Percentiles rank a stretch among this genome's conserved stretches.
Evolutionary conservation across 371 early-diverging fungal genomes (phyloP).

Genomic region (Apophysomyces ossiformis): DNA sequence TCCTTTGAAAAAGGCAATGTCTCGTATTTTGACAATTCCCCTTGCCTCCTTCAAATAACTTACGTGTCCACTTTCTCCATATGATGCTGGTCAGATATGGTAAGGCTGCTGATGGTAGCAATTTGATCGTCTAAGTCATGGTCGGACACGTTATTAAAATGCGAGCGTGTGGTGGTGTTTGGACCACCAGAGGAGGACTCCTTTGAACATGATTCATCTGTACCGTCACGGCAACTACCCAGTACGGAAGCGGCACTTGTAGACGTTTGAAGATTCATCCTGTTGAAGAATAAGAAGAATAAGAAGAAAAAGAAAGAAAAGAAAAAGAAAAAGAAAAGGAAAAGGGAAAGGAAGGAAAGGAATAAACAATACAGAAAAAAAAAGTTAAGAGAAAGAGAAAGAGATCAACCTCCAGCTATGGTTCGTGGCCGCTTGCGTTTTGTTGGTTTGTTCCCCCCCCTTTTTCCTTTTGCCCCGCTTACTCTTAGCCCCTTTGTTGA

Average conservation of each 20-base stretch:
- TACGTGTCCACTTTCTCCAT: conserved; percentile 28
- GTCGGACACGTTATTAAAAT: conserved; percentile 17
- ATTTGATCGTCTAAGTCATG: conserved; percentile 34
- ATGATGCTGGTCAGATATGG: conserved; percentile 29
- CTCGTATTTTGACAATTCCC: conserved; percentile 14
- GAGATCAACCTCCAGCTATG: conserved; percentile 10
- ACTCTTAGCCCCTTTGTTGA: conserved; percentile 12
- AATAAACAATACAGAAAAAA: conserved; percentile 12
- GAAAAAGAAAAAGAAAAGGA: conserved; percentile 3
- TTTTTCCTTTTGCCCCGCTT: not conserved
- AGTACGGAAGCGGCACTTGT: conserved; percentile 12
- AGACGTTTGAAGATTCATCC: conserved; percentile 11
- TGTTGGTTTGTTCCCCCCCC: not conserved
- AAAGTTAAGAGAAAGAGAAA: conserved; percentile 18
- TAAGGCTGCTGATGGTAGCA: conserved; percentile 31
- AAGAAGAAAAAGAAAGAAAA: conserved; percentile 8
- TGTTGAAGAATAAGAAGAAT: not conserved
- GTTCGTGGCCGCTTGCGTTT: conserved; percentile 8
- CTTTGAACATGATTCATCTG: conserved; percentile 13
- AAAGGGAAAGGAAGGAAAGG: conserved; percentile 11
- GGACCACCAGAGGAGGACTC: conserved; percentile 4
- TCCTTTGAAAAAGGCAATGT: conserved; percentile 16
- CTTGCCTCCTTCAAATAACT: conserved; percentile 17
- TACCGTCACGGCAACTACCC: conserved; percentile 14
- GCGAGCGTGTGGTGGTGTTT: conserved; percentile 8